These are phyloP conservation scores for Cladorrhinum samala DNA, from an alignment of 495 filamentous ascomycete species.

Conservation along the genomic window DNA sequence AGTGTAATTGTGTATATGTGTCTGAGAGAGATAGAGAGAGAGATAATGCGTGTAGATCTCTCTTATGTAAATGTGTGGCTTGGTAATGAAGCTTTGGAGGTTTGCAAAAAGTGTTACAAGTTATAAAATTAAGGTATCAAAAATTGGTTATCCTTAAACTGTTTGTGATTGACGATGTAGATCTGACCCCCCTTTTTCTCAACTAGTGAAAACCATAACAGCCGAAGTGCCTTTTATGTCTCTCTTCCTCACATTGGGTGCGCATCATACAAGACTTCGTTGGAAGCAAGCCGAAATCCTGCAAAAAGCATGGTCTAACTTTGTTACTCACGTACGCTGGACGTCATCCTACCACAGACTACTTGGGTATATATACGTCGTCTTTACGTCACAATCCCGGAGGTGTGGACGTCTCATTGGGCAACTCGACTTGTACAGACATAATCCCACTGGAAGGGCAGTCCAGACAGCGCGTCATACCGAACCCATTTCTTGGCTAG, in stretches of 20 bases:
- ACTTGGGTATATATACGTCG: background rate
- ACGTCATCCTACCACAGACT: background rate
- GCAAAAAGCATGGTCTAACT: no score
- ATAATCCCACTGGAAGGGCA: no score
- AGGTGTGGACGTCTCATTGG: background rate
- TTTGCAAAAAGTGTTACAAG: background rate
- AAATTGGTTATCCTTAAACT: background rate
- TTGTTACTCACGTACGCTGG: background rate
- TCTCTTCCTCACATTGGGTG: background rate
- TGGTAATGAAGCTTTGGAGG: background rate
- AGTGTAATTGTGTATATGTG: no score
- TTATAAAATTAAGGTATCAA: background rate
- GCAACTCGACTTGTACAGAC: background rate
- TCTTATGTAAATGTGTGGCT: background rate
- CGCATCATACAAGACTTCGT: background rate
- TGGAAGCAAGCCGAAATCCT: no score
- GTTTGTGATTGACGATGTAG: background rate
- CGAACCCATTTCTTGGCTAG: background rate
- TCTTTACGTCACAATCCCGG: background rate
- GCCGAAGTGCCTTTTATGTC: background rate
- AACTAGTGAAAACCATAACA: no score
- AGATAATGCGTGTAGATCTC: no score
- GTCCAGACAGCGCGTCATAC: slow-evolving; percentile 1
- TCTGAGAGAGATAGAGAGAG: no score
- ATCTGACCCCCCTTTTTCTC: background rate